Evolutionary conservation across 306 rosid species (phyloP).

Genomic region (Inga laurina): DNA sequence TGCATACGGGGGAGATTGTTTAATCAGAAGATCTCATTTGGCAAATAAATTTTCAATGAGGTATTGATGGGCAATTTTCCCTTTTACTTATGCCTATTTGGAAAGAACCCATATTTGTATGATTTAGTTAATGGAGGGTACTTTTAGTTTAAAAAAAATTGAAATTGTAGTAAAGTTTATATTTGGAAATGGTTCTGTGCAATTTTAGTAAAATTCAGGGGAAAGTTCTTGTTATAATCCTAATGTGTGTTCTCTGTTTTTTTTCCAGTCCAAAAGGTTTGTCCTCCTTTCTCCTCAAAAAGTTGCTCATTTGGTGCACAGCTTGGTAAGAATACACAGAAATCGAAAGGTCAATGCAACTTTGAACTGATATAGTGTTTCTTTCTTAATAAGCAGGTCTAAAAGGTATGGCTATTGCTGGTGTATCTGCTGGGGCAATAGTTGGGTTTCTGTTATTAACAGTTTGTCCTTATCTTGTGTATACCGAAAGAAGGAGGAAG

Average conservation of each 20-base stretch:
- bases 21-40: no score
- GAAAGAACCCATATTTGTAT: not conserved
- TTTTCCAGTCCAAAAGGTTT: constrained; percentile 36
- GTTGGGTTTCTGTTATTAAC: constrained; percentile 48
- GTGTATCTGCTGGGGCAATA: constrained; percentile 39
- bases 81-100: not conserved
- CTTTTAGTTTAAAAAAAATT: not conserved
- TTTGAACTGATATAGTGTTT: constrained; percentile 9
- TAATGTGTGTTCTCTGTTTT: not conserved
- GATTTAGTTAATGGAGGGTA: not conserved
- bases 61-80: no score
- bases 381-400: constrained; percentile 46
- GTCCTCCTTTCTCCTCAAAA: constrained; percentile 27
- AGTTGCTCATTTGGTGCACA: constrained; percentile 16
- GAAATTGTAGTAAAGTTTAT: not conserved
- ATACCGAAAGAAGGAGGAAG: constrained; percentile 40
- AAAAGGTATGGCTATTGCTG: no score
- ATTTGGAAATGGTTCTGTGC: not conserved
- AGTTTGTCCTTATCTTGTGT: constrained; percentile 39
- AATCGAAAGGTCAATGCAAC: not conserved
- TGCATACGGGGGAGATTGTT: no score
- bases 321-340: constrained; percentile 21
- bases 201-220: not conserved
- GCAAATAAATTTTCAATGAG: no score
- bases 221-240: not conserved